phyloP scores from a whole-genome alignment of 1,284 basidiomycete species.

The Somion occarium region DNA sequence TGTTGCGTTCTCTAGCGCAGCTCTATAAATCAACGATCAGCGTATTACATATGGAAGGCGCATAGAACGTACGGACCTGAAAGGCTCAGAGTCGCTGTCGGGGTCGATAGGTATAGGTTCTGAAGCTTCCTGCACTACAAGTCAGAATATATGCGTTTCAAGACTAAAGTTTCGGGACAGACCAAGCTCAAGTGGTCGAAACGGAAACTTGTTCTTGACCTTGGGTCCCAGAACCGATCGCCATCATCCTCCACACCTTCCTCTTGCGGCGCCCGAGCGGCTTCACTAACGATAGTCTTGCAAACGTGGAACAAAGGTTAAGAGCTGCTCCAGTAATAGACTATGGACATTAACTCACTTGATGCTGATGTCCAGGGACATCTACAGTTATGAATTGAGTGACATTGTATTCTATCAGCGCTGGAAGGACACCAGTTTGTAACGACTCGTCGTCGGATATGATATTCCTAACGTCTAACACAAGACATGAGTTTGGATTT shows the following conservation, averaged over 20 bases:
- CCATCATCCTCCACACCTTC: constrained; percentile 28
- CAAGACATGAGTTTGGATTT: constrained; percentile 8
- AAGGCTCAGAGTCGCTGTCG: constrained; percentile 62
- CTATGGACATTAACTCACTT: constrained; percentile 39
- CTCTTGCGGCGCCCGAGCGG: constrained; percentile 40
- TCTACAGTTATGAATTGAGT: constrained; percentile 84
- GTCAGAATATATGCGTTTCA: background rate
- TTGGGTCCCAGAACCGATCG: constrained; percentile 78
- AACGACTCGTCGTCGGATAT: constrained; percentile 81
- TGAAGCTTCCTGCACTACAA: constrained; percentile 59
- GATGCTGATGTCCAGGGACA: constrained; percentile 66
- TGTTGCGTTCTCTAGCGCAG: constrained; percentile 63
- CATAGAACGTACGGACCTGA: constrained; percentile 51
- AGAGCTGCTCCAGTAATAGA: background rate
- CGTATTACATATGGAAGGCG: constrained; percentile 1
- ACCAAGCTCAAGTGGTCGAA: constrained; percentile 83
- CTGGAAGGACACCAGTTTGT: constrained; percentile 72
- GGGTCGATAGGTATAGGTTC: constrained; percentile 62
- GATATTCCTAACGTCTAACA: constrained; percentile 82
- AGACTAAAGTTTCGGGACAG: constrained; percentile 23
- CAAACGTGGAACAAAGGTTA: too few relatives aligned
- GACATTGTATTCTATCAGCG: constrained; percentile 79
- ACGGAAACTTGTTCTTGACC: constrained; percentile 69
- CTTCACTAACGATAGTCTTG: constrained; percentile 75
- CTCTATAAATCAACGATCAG: constrained; percentile 33